phyloP scores from a whole-genome alignment of 2,329 filamentous ascomycete species.

The Neofusicoccum ribis region DNA sequence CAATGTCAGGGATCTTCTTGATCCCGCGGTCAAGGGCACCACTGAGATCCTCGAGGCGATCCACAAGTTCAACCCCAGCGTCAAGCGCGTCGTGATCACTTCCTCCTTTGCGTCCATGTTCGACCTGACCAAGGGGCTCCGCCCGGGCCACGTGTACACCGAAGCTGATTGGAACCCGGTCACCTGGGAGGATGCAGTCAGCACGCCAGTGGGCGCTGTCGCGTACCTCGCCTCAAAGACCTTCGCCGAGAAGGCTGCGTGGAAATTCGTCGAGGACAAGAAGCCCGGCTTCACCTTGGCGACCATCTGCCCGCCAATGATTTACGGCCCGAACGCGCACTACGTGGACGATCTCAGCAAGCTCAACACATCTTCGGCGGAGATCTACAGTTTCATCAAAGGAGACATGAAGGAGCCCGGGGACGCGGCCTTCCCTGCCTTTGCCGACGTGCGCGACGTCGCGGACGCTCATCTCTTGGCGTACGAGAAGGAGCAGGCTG shows the following conservation, averaged over 20 bases:
- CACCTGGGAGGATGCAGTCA: conserved; percentile 26
- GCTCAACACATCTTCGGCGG: conserved; percentile 1
- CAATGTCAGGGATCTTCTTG: conserved; percentile 33
- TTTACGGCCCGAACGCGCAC: conserved; percentile 27
- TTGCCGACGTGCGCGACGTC: conserved; percentile 51
- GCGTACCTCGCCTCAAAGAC: conserved; percentile 30
- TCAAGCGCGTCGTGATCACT: conserved; percentile 28
- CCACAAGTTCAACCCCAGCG: conserved; percentile 11
- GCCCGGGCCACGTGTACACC: conserved; percentile 23
- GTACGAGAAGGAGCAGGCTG: conserved; percentile 28
- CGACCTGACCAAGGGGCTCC: neutral
- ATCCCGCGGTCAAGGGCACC: conserved; percentile 50
- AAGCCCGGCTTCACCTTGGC: conserved; percentile 27
- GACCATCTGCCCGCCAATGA: conserved; percentile 31
- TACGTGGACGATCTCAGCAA: conserved; percentile 7
- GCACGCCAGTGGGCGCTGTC: conserved; percentile 22
- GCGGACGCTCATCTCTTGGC: conserved; percentile 49
- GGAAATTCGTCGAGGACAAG: conserved; percentile 27
- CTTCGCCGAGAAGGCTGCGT: conserved; percentile 30
- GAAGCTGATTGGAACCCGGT: conserved; percentile 32
- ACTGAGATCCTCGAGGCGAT: conserved; percentile 40
- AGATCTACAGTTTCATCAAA: conserved; percentile 12
- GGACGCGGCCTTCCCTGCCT: conserved; percentile 39
- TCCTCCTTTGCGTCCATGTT: conserved; percentile 18
- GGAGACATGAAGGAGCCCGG: neutral